These are phyloP conservation scores for Fagus crenata DNA, from an alignment of 306 rosid genomes.

Conservation along the genomic window DNA sequence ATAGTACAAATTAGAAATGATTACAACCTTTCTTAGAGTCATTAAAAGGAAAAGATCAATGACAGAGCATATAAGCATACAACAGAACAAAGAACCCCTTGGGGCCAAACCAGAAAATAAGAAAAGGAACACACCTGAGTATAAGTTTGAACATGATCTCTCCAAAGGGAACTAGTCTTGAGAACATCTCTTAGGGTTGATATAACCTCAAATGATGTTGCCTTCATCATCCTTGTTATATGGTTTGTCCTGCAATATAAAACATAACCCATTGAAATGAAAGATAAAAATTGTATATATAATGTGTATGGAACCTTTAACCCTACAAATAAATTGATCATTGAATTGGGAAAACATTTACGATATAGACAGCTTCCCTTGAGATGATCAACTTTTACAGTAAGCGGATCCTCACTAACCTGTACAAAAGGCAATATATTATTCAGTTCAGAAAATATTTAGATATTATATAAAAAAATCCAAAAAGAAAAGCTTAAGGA, in stretches of 20 bases:
- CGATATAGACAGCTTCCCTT: slow-evolving; percentile 53
- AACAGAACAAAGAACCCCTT: slow-evolving; percentile 23
- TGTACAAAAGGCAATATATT: slow-evolving; percentile 36
- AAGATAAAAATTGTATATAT: background rate
- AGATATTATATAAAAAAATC: background rate
- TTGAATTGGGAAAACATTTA: slow-evolving; percentile 17
- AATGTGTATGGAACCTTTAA: slow-evolving; percentile 8
- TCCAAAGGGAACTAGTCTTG: slow-evolving; percentile 98
- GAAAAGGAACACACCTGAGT: slow-evolving; percentile 65
- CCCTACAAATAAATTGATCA: background rate
- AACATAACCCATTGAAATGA: slow-evolving; percentile 21
- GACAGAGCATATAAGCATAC: slow-evolving; percentile 16
- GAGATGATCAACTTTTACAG: slow-evolving; percentile 99
- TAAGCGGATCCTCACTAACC: slow-evolving; percentile 90
- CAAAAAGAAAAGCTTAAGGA: background rate
- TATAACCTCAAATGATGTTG: slow-evolving; percentile 95
- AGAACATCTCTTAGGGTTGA: slow-evolving; percentile 93
- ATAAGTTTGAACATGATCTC: slow-evolving; percentile 96
- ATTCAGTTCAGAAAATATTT: slow-evolving; percentile 9
- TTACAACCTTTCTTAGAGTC: background rate
- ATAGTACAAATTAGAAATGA: background rate
- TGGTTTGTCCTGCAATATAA: slow-evolving; percentile 69
- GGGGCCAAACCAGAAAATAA: slow-evolving; percentile 6
- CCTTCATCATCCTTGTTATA: slow-evolving; percentile 97
- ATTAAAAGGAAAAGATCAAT: background rate